phyloP scores from a whole-genome alignment of 2,329 filamentous ascomycete genomes.

The Parafenestella ontariensis region DNA sequence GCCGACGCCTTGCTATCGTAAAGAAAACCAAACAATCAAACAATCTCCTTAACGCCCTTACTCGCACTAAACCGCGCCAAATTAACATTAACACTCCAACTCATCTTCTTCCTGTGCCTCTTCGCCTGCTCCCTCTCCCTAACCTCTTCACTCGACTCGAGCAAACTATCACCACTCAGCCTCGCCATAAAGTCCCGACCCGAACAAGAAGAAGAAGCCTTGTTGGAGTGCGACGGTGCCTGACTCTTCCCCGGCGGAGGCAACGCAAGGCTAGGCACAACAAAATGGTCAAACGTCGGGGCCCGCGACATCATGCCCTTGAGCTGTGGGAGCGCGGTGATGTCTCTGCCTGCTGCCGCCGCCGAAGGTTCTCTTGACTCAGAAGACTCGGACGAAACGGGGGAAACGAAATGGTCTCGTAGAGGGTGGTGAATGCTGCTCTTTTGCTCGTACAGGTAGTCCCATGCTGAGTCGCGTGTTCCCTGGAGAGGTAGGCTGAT shows the following conservation, averaged over 20 bases:
- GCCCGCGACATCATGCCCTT: neutral
- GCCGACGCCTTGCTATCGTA: neutral
- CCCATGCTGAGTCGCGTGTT: constrained; percentile 20
- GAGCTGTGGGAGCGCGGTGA: constrained; percentile 1
- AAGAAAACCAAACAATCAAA: constrained; percentile 9
- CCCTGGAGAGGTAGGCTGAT: constrained; percentile 35
- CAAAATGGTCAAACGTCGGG: neutral
- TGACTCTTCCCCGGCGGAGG: neutral
- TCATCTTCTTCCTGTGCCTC: constrained; percentile 30
- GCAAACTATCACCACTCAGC: constrained; percentile 17
- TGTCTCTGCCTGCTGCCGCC: neutral
- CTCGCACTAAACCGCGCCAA: constrained; percentile 24
- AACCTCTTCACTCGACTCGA: constrained; percentile 7
- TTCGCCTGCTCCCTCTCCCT: constrained; percentile 17
- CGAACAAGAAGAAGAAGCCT: too few species aligned
- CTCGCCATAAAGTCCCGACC: constrained; percentile 13
- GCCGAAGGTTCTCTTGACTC: neutral
- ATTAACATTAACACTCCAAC: constrained; percentile 37
- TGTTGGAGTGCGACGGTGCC: neutral
- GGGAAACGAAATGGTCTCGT: neutral
- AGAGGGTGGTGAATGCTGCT: neutral
- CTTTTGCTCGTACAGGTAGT: constrained; percentile 21
- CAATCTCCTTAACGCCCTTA: constrained; percentile 39
- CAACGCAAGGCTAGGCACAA: neutral
- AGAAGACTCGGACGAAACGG: neutral